A percentile compares a stretch with the other conserved stretches of the same genome.
Evolutionary conservation across 306 rosid genomes (phyloP).

Genomic region (Glycyrrhiza uralensis): DNA sequence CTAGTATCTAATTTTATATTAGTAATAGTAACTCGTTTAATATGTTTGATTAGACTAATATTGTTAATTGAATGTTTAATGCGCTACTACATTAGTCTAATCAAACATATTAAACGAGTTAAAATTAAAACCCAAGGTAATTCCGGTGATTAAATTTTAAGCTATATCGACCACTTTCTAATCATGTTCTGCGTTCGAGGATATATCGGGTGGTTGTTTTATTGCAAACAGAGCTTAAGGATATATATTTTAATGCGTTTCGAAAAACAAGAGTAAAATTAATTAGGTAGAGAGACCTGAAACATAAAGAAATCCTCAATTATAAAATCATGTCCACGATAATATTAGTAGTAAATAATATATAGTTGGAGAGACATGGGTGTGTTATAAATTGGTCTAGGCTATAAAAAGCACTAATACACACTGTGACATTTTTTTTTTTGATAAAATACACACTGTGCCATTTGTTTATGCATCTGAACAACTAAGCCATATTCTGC

Average conservation of each 20-base stretch:
- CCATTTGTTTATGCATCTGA: conserved; percentile 28
- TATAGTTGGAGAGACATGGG: conserved; percentile 41
- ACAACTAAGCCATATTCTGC: conserved; percentile 50
- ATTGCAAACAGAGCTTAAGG: too few relatives aligned
- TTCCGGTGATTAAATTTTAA: too few relatives aligned
- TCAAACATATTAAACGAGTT: too few relatives aligned
- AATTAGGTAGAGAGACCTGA: not conserved
- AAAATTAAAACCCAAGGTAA: too few relatives aligned
- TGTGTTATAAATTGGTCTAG: conserved; percentile 27
- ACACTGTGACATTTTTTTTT: conserved; percentile 24
- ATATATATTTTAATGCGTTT: conserved; percentile 5
- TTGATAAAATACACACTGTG: conserved; percentile 2
- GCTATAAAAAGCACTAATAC: conserved; percentile 12
- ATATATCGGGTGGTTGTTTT: too few relatives aligned
- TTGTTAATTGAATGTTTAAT: too few relatives aligned
- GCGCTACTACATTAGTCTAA: too few relatives aligned
- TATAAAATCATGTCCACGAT: not conserved
- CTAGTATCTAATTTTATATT: too few relatives aligned
- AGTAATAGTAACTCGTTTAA: too few relatives aligned
- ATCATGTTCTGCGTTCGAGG: too few relatives aligned
- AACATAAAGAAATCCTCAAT: not conserved
- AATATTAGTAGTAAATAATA: not conserved
- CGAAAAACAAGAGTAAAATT: conserved; percentile 10
- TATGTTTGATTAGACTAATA: too few relatives aligned
- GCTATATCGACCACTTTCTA: too few relatives aligned